phyloP scores from a whole-genome alignment of 2,329 filamentous ascomycete species.

The Alternaria consortialis region DNA sequence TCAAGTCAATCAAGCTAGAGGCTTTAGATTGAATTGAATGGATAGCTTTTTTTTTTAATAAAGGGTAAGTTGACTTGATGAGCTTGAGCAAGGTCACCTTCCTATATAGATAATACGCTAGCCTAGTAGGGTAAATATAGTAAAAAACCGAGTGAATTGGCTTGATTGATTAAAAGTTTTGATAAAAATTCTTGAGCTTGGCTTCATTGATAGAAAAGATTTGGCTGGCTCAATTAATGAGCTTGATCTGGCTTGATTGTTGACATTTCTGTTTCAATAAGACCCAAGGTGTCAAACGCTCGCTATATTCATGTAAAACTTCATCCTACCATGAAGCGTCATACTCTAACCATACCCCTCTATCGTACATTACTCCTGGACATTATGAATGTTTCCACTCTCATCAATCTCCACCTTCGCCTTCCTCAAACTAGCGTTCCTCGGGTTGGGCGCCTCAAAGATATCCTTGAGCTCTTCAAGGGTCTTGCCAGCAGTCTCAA shows the following conservation, averaged over 20 bases:
- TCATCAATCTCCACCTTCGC: constrained; percentile 38
- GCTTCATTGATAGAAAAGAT: not conserved
- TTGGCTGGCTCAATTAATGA: too few species aligned
- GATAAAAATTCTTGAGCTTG: not conserved
- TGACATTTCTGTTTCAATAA: not conserved
- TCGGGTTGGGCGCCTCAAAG: constrained; percentile 43
- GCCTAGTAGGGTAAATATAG: too few species aligned
- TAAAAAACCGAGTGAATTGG: too few species aligned
- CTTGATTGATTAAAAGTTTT: too few species aligned
- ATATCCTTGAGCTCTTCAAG: constrained; percentile 46
- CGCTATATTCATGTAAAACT: not conserved
- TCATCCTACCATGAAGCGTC: not conserved
- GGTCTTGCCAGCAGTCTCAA: constrained; percentile 46
- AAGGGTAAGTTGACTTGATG: too few species aligned
- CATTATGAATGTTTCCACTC: constrained; percentile 36
- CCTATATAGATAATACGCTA: too few species aligned
- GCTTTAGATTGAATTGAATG: too few species aligned
- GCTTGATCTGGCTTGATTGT: too few species aligned
- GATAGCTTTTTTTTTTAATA: too few species aligned
- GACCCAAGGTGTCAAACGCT: not conserved
- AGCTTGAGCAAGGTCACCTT: too few species aligned
- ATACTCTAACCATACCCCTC: not conserved
- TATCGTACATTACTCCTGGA: constrained; percentile 12
- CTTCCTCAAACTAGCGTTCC: constrained; percentile 34
- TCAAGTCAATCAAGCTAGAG: too few species aligned